Percentiles rank a stretch among this genome's conserved stretches.
Evolutionary conservation across 441 rosid genomes (phyloP).

Genomic region (Daphne laureola): DNA sequence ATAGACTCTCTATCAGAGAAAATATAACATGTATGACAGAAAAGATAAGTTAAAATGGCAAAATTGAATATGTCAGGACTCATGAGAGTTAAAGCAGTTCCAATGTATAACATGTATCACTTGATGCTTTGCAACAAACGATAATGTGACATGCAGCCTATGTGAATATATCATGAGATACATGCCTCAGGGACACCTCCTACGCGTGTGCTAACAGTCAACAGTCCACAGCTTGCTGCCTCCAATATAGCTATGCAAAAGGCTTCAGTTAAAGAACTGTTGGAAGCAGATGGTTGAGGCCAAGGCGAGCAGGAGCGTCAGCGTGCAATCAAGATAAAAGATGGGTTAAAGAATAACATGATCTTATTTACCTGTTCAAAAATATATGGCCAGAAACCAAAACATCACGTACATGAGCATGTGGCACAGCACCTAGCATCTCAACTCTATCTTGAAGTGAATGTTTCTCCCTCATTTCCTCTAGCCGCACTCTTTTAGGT

Average conservation of each 20-base stretch:
- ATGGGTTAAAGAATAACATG: neutral
- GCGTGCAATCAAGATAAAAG: no score
- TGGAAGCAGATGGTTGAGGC: slow-evolving; percentile 6
- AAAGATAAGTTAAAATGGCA: no score
- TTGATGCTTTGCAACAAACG: no score
- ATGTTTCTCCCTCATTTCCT: slow-evolving; percentile 98
- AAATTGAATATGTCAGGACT: no score
- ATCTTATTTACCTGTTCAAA: slow-evolving; percentile 65
- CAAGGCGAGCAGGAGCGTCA: no score
- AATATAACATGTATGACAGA: no score
- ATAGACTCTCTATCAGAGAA: no score
- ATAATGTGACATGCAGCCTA: neutral
- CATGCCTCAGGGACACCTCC: slow-evolving; percentile 98
- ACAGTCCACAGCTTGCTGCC: slow-evolving; percentile 95
- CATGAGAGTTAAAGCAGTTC: no score
- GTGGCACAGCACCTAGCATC: slow-evolving; percentile 95
- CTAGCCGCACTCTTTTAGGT: slow-evolving; percentile 86
- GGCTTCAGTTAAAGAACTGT: slow-evolving; percentile 95
- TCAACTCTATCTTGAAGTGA: slow-evolving; percentile 96
- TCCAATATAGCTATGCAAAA: slow-evolving; percentile 98
- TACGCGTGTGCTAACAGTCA: slow-evolving; percentile 91
- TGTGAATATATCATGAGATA: slow-evolving; percentile 6
- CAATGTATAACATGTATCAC: neutral
- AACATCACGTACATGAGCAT: slow-evolving; percentile 83
- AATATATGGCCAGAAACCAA: slow-evolving; percentile 87